Evolutionary conservation across 768 basidiomycete genomes (phyloP).

Genomic region (Suillus spraguei): DNA sequence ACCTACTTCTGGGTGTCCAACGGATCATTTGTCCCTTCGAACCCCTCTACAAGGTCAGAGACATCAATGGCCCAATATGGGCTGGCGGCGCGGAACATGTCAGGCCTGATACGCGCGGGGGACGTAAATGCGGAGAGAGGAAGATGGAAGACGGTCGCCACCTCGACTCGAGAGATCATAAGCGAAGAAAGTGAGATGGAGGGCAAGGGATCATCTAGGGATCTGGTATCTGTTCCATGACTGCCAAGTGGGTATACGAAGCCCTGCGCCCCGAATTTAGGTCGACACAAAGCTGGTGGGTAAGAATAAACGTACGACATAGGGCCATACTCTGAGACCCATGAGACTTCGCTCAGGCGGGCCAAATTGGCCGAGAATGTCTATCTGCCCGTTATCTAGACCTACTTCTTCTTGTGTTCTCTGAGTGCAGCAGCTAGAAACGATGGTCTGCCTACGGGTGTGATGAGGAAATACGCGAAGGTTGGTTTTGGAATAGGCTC

Average conservation of each 20-base stretch:
- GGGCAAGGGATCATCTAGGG: background rate
- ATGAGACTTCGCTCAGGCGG: constrained; percentile 48
- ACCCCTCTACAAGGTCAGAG: background rate
- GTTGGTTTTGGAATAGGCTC: background rate
- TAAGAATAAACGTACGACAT: background rate
- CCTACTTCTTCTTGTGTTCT: constrained; percentile 4
- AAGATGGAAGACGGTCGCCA: background rate
- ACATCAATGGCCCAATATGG: constrained; percentile 1
- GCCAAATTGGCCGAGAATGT: constrained; percentile 66
- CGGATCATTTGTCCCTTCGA: background rate
- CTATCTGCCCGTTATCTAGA: constrained; percentile 38
- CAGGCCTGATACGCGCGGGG: background rate
- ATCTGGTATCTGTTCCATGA: background rate
- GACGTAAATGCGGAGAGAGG: constrained; percentile 1
- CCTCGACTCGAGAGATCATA: background rate
- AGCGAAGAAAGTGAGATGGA: background rate
- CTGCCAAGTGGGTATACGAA: background rate
- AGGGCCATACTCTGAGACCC: background rate
- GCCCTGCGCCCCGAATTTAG: background rate
- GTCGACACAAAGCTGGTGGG: background rate
- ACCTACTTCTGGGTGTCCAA: background rate
- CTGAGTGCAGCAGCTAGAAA: background rate
- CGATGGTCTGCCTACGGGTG: background rate
- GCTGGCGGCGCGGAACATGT: background rate
- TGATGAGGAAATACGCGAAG: background rate